Percentiles rank a stretch among this genome's conserved stretches.
These are phyloP conservation scores for Avena atlantica DNA, from an alignment of 176 grass and related monocot species.

Conservation along the genomic window DNA sequence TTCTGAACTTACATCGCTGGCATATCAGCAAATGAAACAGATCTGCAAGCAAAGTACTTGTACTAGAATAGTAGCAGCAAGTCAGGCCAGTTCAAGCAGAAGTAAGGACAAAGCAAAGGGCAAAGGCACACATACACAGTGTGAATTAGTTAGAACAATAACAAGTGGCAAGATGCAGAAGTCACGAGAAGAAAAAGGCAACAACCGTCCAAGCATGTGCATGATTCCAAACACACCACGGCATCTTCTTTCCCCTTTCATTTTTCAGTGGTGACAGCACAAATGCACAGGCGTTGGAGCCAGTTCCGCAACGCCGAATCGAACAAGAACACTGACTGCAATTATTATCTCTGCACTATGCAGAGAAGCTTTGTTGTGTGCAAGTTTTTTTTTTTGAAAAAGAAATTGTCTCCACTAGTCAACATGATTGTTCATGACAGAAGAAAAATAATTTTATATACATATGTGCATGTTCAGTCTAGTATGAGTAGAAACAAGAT, in stretches of 20 bases:
- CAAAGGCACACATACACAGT: slow-evolving; percentile 35
- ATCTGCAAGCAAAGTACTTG: slow-evolving; percentile 45
- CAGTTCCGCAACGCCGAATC: slow-evolving; percentile 9
- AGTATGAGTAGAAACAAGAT: background rate
- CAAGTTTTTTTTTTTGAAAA: background rate
- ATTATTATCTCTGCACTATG: background rate
- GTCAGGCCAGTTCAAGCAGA: background rate
- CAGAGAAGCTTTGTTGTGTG: too few species aligned
- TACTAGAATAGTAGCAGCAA: slow-evolving; percentile 35
- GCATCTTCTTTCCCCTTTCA: background rate
- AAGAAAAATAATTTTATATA: background rate
- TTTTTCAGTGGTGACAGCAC: slow-evolving; percentile 32
- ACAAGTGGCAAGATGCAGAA: slow-evolving; percentile 2
- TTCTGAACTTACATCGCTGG: background rate
- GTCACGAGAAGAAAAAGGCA: slow-evolving; percentile 45
- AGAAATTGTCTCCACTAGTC: background rate
- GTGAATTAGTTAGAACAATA: slow-evolving; percentile 21
- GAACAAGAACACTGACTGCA: background rate
- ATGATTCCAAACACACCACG: slow-evolving; percentile 42
- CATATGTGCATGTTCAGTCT: background rate
- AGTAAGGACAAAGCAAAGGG: slow-evolving; percentile 50
- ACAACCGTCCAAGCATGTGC: slow-evolving; percentile 53
- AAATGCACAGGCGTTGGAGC: slow-evolving; percentile 14
- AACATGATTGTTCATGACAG: background rate
- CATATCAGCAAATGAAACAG: slow-evolving; percentile 32